Evolutionary conservation across 345 rosid species (phyloP).

Genomic region (Aegle marmelos): DNA sequence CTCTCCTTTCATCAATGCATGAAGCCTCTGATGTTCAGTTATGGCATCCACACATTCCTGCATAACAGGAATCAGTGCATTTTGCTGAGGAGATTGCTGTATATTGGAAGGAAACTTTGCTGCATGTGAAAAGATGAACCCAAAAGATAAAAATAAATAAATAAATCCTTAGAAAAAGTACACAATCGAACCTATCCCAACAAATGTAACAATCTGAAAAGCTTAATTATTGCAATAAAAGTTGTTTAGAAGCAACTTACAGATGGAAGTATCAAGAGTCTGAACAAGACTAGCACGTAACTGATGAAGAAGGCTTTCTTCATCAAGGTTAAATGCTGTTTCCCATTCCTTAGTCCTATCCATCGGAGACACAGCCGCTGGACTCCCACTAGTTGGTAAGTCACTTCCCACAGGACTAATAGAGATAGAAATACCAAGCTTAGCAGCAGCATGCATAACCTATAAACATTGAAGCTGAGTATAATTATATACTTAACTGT

Average conservation of each 20-base stretch:
- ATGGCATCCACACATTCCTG: conserved; percentile 86
- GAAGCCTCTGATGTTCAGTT: conserved; percentile 92
- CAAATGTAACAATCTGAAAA: background rate
- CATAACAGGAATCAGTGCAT: conserved; percentile 61
- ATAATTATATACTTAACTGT: conserved; percentile 1
- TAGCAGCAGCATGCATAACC: conserved; percentile 87
- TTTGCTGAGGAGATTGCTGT: conserved; percentile 67
- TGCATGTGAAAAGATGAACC: conserved; percentile 28
- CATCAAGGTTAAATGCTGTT: conserved; percentile 67
- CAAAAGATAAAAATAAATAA: too few species aligned
- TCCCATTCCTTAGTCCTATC: conserved; percentile 82
- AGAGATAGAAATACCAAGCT: conserved; percentile 63
- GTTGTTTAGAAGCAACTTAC: conserved; percentile 42
- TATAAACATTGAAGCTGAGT: conserved; percentile 25
- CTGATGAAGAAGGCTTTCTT: conserved; percentile 82
- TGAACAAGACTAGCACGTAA: conserved; percentile 76
- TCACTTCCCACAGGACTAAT: conserved; percentile 78
- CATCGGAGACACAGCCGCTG: conserved; percentile 44
- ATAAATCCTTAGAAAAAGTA: conserved; percentile 1
- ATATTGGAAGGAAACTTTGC: conserved; percentile 51
- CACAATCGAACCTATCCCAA: background rate
- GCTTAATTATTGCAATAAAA: background rate
- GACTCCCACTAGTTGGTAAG: conserved; percentile 38
- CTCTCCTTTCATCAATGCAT: conserved; percentile 83
- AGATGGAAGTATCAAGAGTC: conserved; percentile 54